Evolutionary conservation across 495 filamentous ascomycete genomes (phyloP).

Genomic region (Viridothelium virens): DNA sequence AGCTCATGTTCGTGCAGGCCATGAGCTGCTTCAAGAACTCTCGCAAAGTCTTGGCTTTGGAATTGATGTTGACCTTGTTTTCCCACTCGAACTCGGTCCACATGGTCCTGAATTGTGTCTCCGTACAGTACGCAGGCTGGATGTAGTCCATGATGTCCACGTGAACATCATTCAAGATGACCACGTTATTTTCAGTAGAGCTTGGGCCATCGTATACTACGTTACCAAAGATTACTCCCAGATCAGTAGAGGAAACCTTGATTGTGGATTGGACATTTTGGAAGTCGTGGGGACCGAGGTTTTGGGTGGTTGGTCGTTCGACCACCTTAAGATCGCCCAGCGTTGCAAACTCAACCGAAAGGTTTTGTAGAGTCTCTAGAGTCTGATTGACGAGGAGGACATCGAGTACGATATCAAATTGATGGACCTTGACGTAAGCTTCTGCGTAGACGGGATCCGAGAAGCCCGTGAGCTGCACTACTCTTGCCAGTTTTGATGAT

Average conservation of each 20-base stretch:
- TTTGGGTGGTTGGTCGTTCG: conserved; percentile 90
- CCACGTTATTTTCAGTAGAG: conserved; percentile 91
- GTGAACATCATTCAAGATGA: conserved; percentile 97
- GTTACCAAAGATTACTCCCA: conserved; percentile 98
- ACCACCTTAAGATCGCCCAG: conserved; percentile 97
- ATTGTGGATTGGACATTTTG: conserved; percentile 97
- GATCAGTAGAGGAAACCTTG: conserved; percentile 97
- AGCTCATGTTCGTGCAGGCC: conserved; percentile 98
- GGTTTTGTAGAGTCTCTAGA: conserved; percentile 89
- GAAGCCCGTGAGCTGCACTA: conserved; percentile 97
- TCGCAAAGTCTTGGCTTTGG: conserved; percentile 83
- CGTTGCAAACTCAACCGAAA: conserved; percentile 96
- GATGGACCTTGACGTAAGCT: conserved; percentile 96
- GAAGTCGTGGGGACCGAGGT: conserved; percentile 91
- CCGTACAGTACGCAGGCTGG: conserved; percentile 89
- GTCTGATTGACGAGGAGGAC: conserved; percentile 98
- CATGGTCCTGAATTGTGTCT: conserved; percentile 99
- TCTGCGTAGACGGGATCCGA: conserved; percentile 97
- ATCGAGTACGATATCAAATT: conserved; percentile 97
- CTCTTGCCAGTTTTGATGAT: conserved; percentile 85
- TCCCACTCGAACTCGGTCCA: conserved; percentile 99
- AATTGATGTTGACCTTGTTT: conserved; percentile 99
- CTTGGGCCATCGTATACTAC: conserved; percentile 95
- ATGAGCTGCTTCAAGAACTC: conserved; percentile 93
- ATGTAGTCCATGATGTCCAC: conserved; percentile 99